These are phyloP conservation scores for Alternaria ethzedia DNA, from an alignment of 2,329 filamentous ascomycete genomes.

Conservation along the genomic window DNA sequence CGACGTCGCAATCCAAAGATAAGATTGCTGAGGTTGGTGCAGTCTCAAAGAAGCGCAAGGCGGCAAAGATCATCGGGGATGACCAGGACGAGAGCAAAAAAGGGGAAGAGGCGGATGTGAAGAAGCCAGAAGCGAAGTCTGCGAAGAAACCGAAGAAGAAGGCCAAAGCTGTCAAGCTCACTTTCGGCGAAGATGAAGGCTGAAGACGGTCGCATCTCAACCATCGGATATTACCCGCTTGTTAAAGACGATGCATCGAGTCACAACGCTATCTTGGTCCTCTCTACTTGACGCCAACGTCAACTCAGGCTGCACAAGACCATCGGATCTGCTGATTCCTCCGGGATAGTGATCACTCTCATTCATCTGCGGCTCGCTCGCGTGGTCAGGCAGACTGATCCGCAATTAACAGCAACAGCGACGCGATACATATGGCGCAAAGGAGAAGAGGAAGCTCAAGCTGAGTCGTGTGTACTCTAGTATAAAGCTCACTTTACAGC, in stretches of 20 bases:
- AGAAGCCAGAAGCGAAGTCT: constrained; percentile 20
- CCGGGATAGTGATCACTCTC: not conserved
- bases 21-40: constrained; percentile 44
- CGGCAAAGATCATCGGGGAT: constrained; percentile 42
- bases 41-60: constrained; percentile 47
- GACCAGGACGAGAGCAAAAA: constrained; percentile 30
- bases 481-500: not conserved
- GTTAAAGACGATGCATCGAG: not conserved
- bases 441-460: not conserved
- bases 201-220: constrained; percentile 13
- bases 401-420: not conserved
- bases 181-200: constrained; percentile 44
- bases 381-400: not conserved
- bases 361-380: not conserved
- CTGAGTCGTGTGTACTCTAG: not conserved
- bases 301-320: not conserved
- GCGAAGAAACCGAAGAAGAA: constrained; percentile 47
- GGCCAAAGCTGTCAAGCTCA: constrained; percentile 45
- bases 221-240: not conserved
- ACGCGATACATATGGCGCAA: not conserved
- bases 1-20: constrained; percentile 28
- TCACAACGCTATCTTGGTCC: not conserved
- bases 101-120: constrained; percentile 14
- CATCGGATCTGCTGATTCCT: not conserved
- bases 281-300: not conserved